Evolutionary conservation across 192 early-diverging fungal genomes (phyloP).

Genomic region (Linderina pennispora): DNA sequence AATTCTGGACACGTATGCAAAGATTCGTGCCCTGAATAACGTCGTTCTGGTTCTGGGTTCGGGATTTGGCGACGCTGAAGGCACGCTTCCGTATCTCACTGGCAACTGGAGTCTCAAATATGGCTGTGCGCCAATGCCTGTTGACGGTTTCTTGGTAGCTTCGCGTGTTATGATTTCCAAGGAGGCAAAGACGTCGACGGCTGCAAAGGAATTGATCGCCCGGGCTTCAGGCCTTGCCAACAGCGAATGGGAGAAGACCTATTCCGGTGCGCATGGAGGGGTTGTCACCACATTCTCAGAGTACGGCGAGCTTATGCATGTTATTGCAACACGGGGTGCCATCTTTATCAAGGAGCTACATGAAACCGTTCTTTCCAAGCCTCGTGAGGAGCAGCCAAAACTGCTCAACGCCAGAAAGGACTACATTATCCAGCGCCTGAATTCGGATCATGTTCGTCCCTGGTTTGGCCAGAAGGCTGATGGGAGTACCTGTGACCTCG

Average conservation of each 20-base stretch:
- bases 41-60: conserved; percentile 85
- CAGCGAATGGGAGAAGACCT: conserved; percentile 83
- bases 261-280: conserved; percentile 68
- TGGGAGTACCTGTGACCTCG: conserved; percentile 68
- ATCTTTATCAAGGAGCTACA: conserved; percentile 76
- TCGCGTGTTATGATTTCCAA: conserved; percentile 93
- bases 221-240: conserved; percentile 75
- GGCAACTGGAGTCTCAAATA: conserved; percentile 83
- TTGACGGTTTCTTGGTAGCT: conserved; percentile 90
- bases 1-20: conserved; percentile 68
- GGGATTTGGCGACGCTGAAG: conserved; percentile 83
- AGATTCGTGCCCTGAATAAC: conserved; percentile 74
- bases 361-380: conserved; percentile 71
- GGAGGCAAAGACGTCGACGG: conserved; percentile 71
- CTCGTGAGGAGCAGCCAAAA: conserved; percentile 72
- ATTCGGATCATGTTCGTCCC: conserved; percentile 83
- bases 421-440: conserved; percentile 81
- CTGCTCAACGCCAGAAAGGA: conserved; percentile 76
- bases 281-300: conserved; percentile 84
- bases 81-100: conserved; percentile 85
- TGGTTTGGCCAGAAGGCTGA: conserved; percentile 88
- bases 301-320: conserved; percentile 91
- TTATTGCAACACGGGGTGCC: conserved; percentile 82
- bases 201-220: conserved; percentile 84
- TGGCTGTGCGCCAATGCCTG: conserved; percentile 88